Percentiles rank a stretch among this genome's conserved stretches.
phyloP scores from a whole-genome alignment of 2,329 filamentous ascomycete species.

The Phialemoniopsis sp. region DNA sequence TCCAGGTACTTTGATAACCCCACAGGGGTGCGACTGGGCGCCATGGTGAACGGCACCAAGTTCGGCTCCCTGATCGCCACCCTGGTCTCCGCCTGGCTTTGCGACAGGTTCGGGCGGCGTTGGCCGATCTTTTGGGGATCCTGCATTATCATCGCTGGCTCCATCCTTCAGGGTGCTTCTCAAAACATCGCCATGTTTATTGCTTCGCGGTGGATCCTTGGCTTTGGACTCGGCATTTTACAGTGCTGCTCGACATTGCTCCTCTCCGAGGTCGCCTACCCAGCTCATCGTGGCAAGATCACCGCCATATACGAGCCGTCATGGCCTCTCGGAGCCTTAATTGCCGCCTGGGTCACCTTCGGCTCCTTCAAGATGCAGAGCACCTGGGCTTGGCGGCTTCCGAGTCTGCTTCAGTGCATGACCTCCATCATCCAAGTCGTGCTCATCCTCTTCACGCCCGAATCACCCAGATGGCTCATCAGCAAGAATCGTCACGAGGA shows the following conservation, averaged over 20 bases:
- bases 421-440: conserved; percentile 31
- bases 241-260: too few species aligned
- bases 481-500: conserved; percentile 17
- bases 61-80: conserved; percentile 16
- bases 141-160: conserved; percentile 14
- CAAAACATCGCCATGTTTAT: conserved; percentile 20
- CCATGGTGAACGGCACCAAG: conserved; percentile 14
- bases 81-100: conserved; percentile 12
- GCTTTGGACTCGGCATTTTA: conserved; percentile 15
- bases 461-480: conserved; percentile 19
- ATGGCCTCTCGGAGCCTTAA: too few species aligned
- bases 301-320: too few species aligned
- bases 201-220: conserved; percentile 16
- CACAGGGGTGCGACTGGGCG: too few species aligned
- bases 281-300: conserved; percentile 10
- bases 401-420: conserved; percentile 25
- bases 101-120: conserved; percentile 17
- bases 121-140: conserved; percentile 12
- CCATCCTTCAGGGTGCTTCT: conserved; percentile 12
- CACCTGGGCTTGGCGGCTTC: conserved; percentile 22
- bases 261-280: conserved; percentile 9
- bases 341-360: conserved; percentile 44
- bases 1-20: too few species aligned
- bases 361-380: conserved; percentile 29
- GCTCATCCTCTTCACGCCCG: conserved; percentile 28